phyloP scores from a whole-genome alignment of 768 basidiomycete species.

The Trametes sanguinea region DNA sequence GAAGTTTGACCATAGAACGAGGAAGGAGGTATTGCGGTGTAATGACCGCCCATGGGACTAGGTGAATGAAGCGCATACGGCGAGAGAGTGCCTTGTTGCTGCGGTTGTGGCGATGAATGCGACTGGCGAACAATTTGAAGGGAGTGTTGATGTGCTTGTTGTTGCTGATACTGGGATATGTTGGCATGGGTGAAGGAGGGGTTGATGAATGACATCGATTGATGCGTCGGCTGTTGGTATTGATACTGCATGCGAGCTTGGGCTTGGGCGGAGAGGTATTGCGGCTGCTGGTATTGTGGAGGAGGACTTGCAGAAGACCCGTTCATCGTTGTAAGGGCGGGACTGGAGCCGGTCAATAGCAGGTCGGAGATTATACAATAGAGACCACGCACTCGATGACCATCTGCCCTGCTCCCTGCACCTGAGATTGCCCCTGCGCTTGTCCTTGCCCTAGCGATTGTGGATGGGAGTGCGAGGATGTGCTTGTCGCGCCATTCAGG shows the following conservation, averaged over 20 bases:
- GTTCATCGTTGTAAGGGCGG: constrained; percentile 60
- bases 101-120: not conserved
- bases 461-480: constrained; percentile 37
- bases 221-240: constrained; percentile 42
- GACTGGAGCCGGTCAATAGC: constrained; percentile 41
- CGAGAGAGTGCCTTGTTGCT: constrained; percentile 65
- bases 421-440: constrained; percentile 22
- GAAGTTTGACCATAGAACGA: constrained; percentile 42
- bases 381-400: constrained; percentile 68
- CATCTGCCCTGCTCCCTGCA: constrained; percentile 43
- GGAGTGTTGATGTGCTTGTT: constrained; percentile 26
- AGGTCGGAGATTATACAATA: not conserved
- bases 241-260: constrained; percentile 39
- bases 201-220: constrained; percentile 45
- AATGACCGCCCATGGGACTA: constrained; percentile 31
- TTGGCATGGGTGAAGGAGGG: constrained; percentile 32
- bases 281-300: constrained; percentile 47
- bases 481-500: constrained; percentile 71
- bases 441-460: constrained; percentile 11
- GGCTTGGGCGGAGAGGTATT: constrained; percentile 37
- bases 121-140: constrained; percentile 12
- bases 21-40: constrained; percentile 30
- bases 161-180: constrained; percentile 31
- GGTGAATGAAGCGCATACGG: constrained; percentile 71
- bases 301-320: constrained; percentile 45